Evolutionary conservation across 306 rosid genomes (phyloP).

Genomic region (Rubus idaeus): DNA sequence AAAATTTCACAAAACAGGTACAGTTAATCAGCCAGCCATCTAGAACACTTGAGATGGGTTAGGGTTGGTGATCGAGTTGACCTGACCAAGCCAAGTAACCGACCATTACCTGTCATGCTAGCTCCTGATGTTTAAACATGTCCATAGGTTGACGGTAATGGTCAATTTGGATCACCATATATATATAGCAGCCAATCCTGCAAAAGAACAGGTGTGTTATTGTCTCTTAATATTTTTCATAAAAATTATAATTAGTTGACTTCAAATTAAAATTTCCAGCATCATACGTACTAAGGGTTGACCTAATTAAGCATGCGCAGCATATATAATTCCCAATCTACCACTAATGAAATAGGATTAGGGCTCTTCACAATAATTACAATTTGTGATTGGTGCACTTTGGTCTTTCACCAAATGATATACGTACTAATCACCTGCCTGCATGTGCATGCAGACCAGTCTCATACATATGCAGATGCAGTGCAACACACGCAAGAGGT

Average conservation of each 20-base stretch:
- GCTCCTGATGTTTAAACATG: background rate
- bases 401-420: too few species aligned
- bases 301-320: background rate
- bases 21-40: background rate
- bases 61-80: background rate
- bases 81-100: background rate
- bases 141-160: background rate
- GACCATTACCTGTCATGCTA: conserved; percentile 9
- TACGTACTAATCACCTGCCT: too few species aligned
- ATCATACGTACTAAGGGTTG: background rate
- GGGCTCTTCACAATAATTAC: background rate
- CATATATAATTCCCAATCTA: background rate
- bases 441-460: background rate
- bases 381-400: too few species aligned
- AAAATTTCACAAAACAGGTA: too few species aligned
- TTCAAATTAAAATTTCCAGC: background rate
- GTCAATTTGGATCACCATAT: background rate
- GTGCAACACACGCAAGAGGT: background rate
- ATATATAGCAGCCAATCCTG: background rate
- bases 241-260: conserved; percentile 9
- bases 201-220: background rate
- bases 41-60: background rate
- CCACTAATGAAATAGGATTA: background rate
- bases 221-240: background rate
- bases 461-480: background rate